Evolutionary conservation across 495 filamentous ascomycete genomes (phyloP).

Genomic region (Hypoxylon crocopeplum): DNA sequence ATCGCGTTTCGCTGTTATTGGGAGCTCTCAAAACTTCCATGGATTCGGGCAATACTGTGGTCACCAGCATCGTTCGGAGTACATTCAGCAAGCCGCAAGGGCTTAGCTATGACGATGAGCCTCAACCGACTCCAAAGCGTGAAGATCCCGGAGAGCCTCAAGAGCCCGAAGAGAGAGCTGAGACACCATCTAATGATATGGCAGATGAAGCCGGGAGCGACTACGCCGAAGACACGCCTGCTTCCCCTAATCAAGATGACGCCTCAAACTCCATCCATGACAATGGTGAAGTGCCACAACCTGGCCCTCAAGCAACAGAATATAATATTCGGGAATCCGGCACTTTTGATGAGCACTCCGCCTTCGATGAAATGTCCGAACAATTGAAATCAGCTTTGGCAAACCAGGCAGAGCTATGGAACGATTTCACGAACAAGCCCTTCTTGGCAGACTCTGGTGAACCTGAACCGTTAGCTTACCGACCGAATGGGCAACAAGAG

Average conservation of each 20-base stretch:
- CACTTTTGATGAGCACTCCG: constrained; percentile 7
- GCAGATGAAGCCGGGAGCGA: constrained; percentile 1
- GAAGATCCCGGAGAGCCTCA: too few species aligned
- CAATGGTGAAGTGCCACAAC: not conserved
- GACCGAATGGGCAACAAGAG: not conserved
- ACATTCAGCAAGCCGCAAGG: constrained; percentile 34
- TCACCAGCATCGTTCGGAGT: constrained; percentile 31
- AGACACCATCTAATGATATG: not conserved
- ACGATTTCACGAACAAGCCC: constrained; percentile 12
- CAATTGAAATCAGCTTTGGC: constrained; percentile 36
- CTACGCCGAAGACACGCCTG: constrained; percentile 3
- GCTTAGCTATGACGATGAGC: constrained; percentile 38
- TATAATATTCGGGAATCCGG: not conserved
- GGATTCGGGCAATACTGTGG: constrained; percentile 33
- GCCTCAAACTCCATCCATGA: not conserved
- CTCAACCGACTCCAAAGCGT: constrained; percentile 3
- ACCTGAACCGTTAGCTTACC: not conserved
- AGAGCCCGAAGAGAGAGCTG: not conserved
- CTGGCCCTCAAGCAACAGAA: not conserved
- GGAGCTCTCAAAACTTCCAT: constrained; percentile 32
- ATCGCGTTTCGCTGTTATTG: constrained; percentile 31
- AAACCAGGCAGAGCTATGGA: constrained; percentile 30
- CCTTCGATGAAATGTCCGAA: constrained; percentile 20
- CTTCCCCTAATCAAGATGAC: not conserved
- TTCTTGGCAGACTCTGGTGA: not conserved